Percentiles rank a stretch among this genome's conserved stretches.
phyloP scores from a whole-genome alignment of 2,329 filamentous ascomycete species.

The Chaetomiaceae sp. region DNA sequence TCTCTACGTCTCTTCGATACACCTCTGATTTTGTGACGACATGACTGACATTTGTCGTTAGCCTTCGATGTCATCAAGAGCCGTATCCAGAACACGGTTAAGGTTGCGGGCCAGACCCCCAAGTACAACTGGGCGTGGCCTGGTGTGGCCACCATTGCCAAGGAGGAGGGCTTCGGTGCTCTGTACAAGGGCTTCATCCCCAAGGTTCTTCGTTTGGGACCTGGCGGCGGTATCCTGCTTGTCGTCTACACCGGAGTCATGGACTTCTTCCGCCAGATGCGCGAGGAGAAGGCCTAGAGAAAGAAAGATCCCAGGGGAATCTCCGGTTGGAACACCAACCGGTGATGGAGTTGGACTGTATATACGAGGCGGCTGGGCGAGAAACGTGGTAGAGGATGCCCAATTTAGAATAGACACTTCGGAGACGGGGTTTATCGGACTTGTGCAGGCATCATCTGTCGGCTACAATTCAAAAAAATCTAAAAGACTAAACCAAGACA shows the following conservation, averaged over 20 bases:
- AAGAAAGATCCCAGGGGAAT: background rate
- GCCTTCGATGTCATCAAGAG: conserved; percentile 93
- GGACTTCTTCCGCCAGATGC: conserved; percentile 80
- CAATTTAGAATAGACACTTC: too few relatives aligned
- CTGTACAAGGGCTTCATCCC: conserved; percentile 98
- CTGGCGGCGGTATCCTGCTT: conserved; percentile 66
- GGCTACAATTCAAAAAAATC: too few relatives aligned
- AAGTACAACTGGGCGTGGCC: conserved; percentile 99
- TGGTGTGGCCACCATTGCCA: conserved; percentile 76
- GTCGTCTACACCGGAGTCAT: conserved; percentile 84
- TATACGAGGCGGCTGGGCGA: background rate
- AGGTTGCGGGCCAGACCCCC: conserved; percentile 70
- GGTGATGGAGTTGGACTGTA: background rate
- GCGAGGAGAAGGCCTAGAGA: conserved; percentile 22
- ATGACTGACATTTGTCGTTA: background rate
- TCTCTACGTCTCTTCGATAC: background rate
- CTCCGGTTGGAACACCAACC: too few relatives aligned
- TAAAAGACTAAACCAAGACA: too few relatives aligned
- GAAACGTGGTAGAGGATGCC: too few relatives aligned
- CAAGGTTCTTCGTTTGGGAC: conserved; percentile 78
- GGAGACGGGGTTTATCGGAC: too few relatives aligned
- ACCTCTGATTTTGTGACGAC: background rate
- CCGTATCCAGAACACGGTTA: conserved; percentile 90
- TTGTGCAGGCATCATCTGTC: too few relatives aligned
- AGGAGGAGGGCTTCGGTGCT: conserved; percentile 86